These are phyloP conservation scores for Echinosphaeria canescens DNA, from an alignment of 2,329 filamentous ascomycete species.

Conservation along the genomic window DNA sequence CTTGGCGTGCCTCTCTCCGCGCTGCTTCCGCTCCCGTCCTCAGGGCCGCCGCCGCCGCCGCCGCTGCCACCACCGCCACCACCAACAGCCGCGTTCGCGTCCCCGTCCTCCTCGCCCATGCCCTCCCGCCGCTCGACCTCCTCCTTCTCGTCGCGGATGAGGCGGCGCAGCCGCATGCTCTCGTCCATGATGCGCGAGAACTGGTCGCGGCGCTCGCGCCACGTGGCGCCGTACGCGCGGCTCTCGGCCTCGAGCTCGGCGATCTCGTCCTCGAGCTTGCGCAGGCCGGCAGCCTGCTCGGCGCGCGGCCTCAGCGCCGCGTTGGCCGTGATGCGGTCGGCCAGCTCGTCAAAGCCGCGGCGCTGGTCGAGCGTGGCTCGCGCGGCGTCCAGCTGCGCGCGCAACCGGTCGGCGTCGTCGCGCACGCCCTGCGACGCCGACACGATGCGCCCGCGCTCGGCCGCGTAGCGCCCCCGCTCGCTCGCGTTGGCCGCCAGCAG, in stretches of 20 bases:
- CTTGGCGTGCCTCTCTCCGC: conserved; percentile 24
- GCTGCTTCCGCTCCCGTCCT: conserved; percentile 18
- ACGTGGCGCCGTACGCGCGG: conserved; percentile 58
- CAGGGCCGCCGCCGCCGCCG: conserved; percentile 6
- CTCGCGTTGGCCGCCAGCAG: conserved; percentile 62
- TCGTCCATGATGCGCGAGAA: conserved; percentile 82
- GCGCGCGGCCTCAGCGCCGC: conserved; percentile 61
- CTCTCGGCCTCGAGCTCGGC: conserved; percentile 71
- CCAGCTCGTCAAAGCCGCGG: conserved; percentile 72
- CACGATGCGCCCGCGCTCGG: conserved; percentile 60
- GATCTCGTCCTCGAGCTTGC: conserved; percentile 76
- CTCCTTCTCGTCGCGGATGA: conserved; percentile 90
- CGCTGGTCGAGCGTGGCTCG: conserved; percentile 55
- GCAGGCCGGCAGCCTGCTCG: conserved; percentile 57
- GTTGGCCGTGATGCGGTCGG: conserved; percentile 71
- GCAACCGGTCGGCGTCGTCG: conserved; percentile 50
- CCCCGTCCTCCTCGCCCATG: conserved; percentile 56
- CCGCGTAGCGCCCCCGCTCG: conserved; percentile 66
- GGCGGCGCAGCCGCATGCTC: conserved; percentile 61
- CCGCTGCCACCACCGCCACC: conserved; percentile 39
- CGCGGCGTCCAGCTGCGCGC: conserved; percentile 55
- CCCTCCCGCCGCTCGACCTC: conserved; percentile 77
- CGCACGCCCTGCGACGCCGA: conserved; percentile 58
- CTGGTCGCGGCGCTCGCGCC: conserved; percentile 67
- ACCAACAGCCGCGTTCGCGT: conserved; percentile 7